phyloP scores from a whole-genome alignment of 2,329 filamentous ascomycete genomes.

The Cladophialophora carrionii region DNA sequence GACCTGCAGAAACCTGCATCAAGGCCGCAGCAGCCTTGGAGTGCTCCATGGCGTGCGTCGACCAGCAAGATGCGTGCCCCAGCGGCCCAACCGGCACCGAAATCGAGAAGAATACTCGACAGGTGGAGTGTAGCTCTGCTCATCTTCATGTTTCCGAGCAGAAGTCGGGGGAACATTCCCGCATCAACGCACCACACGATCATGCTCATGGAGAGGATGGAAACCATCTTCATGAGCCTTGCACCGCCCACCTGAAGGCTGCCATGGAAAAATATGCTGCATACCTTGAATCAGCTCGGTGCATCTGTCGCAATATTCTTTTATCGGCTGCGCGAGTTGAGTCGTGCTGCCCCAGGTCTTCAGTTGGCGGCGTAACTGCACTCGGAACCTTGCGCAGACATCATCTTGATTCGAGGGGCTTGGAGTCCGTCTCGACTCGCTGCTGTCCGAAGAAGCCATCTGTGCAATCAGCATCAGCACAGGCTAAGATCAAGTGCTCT shows the following conservation, averaged over 20 bases:
- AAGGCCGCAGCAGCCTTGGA: conserved; percentile 26
- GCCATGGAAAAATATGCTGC: conserved; percentile 39
- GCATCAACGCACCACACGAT: conserved; percentile 19
- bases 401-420: conserved; percentile 21
- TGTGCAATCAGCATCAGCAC: conserved; percentile 7
- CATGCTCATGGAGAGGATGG: conserved; percentile 35
- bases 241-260: conserved; percentile 36
- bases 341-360: conserved; percentile 15
- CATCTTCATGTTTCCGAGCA: neutral
- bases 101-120: conserved; percentile 4
- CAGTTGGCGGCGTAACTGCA: conserved; percentile 1
- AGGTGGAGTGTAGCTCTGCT: conserved; percentile 6
- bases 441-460: conserved; percentile 9
- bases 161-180: conserved; percentile 1
- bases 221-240: conserved; percentile 32
- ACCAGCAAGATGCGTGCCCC: conserved; percentile 3
- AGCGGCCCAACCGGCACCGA: neutral
- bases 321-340: conserved; percentile 13
- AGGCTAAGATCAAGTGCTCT: conserved; percentile 23
- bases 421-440: conserved; percentile 16
- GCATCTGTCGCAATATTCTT: conserved; percentile 40
- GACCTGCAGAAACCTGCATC: conserved; percentile 24
- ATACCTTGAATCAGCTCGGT: conserved; percentile 39
- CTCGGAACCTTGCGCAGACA: conserved; percentile 13
- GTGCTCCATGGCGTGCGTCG: conserved; percentile 18